Percentiles rank a stretch among this genome's conserved stretches.
Evolutionary conservation across 2,329 filamentous ascomycete species (phyloP).

Genomic region (Sarocladiaceae sp.): DNA sequence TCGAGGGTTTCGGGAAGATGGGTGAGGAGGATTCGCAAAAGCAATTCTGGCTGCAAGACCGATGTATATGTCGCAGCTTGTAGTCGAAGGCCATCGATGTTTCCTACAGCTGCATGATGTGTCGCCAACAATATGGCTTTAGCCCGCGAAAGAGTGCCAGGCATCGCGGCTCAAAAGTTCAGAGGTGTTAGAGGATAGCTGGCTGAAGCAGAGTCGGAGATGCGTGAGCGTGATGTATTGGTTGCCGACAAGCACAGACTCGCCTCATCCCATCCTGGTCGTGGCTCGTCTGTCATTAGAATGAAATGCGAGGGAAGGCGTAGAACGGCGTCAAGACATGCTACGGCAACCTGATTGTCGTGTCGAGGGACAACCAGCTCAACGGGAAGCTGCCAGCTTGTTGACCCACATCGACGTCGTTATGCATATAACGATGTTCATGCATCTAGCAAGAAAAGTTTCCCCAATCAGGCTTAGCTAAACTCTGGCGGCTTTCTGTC

Average conservation of each 20-base stretch:
- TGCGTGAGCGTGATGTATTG: background rate
- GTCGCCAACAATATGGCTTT: slow-evolving; percentile 69
- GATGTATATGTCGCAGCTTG: slow-evolving; percentile 51
- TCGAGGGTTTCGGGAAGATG: slow-evolving; percentile 67
- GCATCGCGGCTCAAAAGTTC: slow-evolving; percentile 1
- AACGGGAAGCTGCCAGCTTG: background rate
- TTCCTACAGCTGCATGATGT: slow-evolving; percentile 59
- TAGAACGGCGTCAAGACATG: no score
- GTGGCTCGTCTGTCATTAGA: no score
- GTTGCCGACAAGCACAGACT: no score
- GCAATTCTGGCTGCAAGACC: slow-evolving; percentile 55
- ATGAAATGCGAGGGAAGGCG: no score
- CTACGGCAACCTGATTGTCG: no score
- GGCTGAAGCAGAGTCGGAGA: background rate
- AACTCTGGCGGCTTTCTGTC: background rate
- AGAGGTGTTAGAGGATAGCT: background rate
- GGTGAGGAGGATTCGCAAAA: slow-evolving; percentile 68
- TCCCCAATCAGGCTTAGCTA: slow-evolving; percentile 5
- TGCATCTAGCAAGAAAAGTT: background rate
- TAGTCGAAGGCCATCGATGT: slow-evolving; percentile 55
- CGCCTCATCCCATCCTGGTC: no score
- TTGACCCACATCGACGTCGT: background rate
- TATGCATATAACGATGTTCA: slow-evolving; percentile 3
- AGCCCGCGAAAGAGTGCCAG: slow-evolving; percentile 47
- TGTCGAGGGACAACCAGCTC: background rate